Evolutionary conservation across 331 rosid genomes (phyloP).

Genomic region (Dryas integrifolia): DNA sequence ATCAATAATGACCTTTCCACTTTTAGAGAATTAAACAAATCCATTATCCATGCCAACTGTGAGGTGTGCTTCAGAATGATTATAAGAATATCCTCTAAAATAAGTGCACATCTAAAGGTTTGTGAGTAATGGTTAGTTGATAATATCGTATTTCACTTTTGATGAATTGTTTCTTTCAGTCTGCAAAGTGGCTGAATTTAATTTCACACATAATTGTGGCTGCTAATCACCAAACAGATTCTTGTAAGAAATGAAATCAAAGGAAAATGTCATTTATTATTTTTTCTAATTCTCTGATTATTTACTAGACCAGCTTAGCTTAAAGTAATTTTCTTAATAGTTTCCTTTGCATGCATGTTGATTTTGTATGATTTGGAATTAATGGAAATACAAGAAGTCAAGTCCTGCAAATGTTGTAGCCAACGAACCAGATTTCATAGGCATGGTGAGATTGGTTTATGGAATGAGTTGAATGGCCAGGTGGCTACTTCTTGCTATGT

Average conservation of each 20-base stretch:
- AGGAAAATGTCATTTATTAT: background rate
- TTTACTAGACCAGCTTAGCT: background rate
- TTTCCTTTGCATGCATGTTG: background rate
- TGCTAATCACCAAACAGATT: background rate
- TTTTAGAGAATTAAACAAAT: background rate
- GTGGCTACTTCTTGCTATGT: background rate
- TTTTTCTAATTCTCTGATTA: background rate
- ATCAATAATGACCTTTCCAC: background rate
- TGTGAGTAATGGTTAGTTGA: slow-evolving; percentile 1
- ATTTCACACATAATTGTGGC: background rate
- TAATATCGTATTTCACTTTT: background rate
- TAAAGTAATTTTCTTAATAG: background rate
- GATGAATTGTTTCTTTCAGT: background rate
- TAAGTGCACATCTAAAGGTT: background rate
- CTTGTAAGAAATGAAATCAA: background rate
- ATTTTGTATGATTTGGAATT: background rate
- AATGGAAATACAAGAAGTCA: background rate
- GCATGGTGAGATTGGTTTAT: no score
- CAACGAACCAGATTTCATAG: background rate
- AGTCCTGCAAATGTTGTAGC: background rate
- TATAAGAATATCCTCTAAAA: background rate
- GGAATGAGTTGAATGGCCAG: background rate
- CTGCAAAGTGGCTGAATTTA: background rate
- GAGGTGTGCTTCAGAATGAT: background rate
- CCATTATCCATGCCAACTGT: background rate